Evolutionary conservation across 2,329 filamentous ascomycete genomes (phyloP).

Genomic region (Metarhizium brunneum): DNA sequence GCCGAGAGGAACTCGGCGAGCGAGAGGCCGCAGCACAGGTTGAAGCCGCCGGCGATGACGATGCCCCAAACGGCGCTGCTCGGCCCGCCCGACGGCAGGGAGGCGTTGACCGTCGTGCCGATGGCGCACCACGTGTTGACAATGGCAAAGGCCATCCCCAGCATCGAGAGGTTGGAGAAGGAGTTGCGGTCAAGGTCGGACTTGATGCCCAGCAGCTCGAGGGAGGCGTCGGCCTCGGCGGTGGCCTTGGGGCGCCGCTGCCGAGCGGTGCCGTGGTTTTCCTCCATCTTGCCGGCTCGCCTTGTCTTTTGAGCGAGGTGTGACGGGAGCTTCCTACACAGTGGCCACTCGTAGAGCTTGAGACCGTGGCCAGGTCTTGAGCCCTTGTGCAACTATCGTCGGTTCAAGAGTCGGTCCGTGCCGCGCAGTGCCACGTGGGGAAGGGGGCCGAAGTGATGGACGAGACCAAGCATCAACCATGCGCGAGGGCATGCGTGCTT

Average conservation of each 20-base stretch:
- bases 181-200: constrained; percentile 35
- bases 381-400: too few relatives aligned
- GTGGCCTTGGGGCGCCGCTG: background rate
- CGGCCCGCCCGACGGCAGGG: constrained; percentile 60
- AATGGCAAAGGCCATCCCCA: constrained; percentile 36
- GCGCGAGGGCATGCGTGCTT: too few relatives aligned
- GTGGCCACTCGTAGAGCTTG: too few relatives aligned
- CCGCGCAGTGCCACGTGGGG: too few relatives aligned
- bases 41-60: constrained; percentile 52
- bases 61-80: constrained; percentile 67
- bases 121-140: constrained; percentile 40
- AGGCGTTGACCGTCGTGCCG: constrained; percentile 35
- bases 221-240: constrained; percentile 23
- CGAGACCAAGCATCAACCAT: too few relatives aligned
- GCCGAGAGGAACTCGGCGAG: constrained; percentile 64
- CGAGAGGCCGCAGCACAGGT: constrained; percentile 56
- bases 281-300: background rate
- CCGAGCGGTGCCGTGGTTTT: background rate
- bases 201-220: constrained; percentile 36
- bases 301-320: too few relatives aligned
- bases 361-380: too few relatives aligned
- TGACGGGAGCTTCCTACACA: too few relatives aligned
- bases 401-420: too few relatives aligned
- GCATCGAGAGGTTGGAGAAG: constrained; percentile 36
- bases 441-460: too few relatives aligned